These are phyloP conservation scores for Colletotrichum sp. DNA, from an alignment of 2,329 filamentous ascomycete genomes.

Conservation along the genomic window DNA sequence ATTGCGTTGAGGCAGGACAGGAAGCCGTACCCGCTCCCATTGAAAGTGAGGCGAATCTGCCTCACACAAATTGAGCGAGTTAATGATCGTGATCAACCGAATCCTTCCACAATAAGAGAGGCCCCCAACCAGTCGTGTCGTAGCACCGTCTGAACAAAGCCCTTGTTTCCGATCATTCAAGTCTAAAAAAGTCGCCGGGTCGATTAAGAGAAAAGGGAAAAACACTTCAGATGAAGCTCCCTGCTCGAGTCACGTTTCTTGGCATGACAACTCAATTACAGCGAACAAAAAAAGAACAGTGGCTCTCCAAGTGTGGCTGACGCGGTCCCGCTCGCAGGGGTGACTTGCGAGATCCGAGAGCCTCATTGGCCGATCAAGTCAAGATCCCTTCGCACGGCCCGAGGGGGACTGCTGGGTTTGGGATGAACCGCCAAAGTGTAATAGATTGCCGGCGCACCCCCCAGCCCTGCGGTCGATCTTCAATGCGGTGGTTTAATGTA, in stretches of 20 bases:
- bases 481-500: not conserved
- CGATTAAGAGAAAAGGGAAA: not conserved
- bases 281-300: not conserved
- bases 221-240: not conserved
- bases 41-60: not conserved
- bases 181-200: not conserved
- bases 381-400: not conserved
- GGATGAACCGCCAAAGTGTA: not conserved
- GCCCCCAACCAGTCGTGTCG: not conserved
- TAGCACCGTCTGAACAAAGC: not conserved
- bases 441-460: not conserved
- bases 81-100: not conserved
- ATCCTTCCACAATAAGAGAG: not conserved
- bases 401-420: not conserved
- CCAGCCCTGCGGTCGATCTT: not conserved
- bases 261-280: not conserved
- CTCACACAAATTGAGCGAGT: not conserved
- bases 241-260: not conserved
- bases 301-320: not conserved
- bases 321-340: not conserved
- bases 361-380: not conserved
- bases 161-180: not conserved
- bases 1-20: not conserved
- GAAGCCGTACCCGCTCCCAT: not conserved
- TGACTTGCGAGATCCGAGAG: not conserved